phyloP scores from a whole-genome alignment of 352 stramenopile species.

The Phytophthora pseudosyringae region DNA sequence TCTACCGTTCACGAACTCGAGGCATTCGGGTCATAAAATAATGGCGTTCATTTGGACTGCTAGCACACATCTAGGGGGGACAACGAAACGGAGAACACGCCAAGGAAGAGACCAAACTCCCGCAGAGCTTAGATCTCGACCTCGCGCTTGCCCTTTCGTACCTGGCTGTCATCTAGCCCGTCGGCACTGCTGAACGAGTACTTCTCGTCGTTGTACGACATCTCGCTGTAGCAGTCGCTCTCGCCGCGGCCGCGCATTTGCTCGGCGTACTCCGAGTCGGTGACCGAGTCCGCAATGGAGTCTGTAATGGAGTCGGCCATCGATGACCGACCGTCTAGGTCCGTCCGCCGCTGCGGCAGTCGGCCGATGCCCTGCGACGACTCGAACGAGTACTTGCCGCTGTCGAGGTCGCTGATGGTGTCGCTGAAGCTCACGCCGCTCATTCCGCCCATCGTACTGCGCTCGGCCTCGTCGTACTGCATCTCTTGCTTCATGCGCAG shows the following conservation, averaged over 20 bases:
- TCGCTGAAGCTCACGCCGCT: conserved; percentile 54
- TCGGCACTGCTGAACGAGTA: conserved; percentile 72
- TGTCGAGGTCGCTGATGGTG: conserved; percentile 64
- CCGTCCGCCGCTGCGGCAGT: conserved; percentile 16
- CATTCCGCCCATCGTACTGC: conserved; percentile 31
- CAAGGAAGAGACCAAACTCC: background rate
- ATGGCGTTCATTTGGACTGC: conserved; percentile 28
- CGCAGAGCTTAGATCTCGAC: conserved; percentile 63
- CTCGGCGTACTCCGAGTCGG: conserved; percentile 73
- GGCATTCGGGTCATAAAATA: conserved; percentile 36
- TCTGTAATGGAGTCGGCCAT: conserved; percentile 60
- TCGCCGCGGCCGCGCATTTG: conserved; percentile 53
- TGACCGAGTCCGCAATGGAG: conserved; percentile 66
- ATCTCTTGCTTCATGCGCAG: conserved; percentile 83
- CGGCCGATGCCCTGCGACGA: conserved; percentile 45
- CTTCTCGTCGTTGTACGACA: conserved; percentile 87
- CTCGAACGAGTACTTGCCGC: conserved; percentile 65
- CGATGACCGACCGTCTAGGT: conserved; percentile 39
- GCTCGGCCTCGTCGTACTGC: conserved; percentile 57
- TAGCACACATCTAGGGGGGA: conserved; percentile 34
- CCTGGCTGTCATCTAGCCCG: conserved; percentile 43
- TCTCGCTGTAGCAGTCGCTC: conserved; percentile 80
- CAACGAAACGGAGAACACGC: conserved; percentile 9
- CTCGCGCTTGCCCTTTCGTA: conserved; percentile 54
- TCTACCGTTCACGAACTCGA: no score